These are phyloP conservation scores for Penicillium paxilli DNA, from an alignment of 495 filamentous ascomycete genomes.

Conservation along the genomic window DNA sequence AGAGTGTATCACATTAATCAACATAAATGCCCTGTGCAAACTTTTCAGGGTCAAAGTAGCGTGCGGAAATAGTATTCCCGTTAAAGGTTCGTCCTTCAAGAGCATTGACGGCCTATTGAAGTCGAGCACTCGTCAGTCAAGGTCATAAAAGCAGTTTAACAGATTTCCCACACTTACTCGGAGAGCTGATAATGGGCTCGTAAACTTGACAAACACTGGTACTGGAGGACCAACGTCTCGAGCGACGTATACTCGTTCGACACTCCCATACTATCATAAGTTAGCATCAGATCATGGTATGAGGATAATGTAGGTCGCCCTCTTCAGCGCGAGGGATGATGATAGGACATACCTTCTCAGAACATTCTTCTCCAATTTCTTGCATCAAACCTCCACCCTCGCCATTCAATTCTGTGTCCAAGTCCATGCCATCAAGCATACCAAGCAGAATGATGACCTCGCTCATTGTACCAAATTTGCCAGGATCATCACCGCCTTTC, in stretches of 20 bases:
- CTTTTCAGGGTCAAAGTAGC: constrained; percentile 76
- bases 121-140: background rate
- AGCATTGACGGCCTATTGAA: constrained; percentile 79
- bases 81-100: constrained; percentile 83
- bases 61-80: constrained; percentile 75
- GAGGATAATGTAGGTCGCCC: too few relatives aligned
- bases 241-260: constrained; percentile 80
- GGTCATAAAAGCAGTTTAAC: background rate
- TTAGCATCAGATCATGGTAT: constrained; percentile 12
- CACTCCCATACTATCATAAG: constrained; percentile 68
- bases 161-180: constrained; percentile 55
- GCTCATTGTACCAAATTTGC: constrained; percentile 72
- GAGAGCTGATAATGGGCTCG: constrained; percentile 73
- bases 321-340: too few relatives aligned
- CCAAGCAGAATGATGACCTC: constrained; percentile 74
- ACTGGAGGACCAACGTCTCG: constrained; percentile 48
- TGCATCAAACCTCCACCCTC: constrained; percentile 73
- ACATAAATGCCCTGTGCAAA: constrained; percentile 75
- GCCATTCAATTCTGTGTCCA: constrained; percentile 63
- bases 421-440: constrained; percentile 81
- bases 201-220: constrained; percentile 90
- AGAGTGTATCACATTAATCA: constrained; percentile 23
- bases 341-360: constrained; percentile 60
- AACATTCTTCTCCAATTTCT: constrained; percentile 93
- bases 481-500: constrained; percentile 47